Evolutionary conservation across 2,329 filamentous ascomycete species (phyloP).

Genomic region (Colletotrichum siamense): DNA sequence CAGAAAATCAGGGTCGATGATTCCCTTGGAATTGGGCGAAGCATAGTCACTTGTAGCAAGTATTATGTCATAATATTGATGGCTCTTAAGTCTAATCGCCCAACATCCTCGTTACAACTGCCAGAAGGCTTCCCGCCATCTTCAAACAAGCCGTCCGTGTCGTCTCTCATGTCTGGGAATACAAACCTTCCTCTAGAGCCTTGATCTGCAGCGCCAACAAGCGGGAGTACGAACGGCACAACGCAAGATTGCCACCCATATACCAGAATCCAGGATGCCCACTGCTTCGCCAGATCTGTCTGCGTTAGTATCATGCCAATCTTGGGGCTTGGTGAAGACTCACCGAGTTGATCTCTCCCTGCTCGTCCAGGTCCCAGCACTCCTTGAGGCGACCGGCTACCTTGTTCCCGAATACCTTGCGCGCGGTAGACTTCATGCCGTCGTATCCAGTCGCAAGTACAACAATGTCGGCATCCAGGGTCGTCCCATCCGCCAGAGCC

Average conservation of each 20-base stretch:
- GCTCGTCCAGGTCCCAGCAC: constrained; percentile 66
- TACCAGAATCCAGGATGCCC: constrained; percentile 72
- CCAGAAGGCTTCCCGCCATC: neutral
- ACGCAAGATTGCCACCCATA: constrained; percentile 67
- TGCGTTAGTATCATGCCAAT: neutral
- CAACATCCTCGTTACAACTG: neutral
- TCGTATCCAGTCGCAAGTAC: constrained; percentile 70
- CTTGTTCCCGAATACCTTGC: constrained; percentile 66
- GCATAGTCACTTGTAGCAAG: neutral
- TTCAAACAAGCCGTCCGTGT: neutral
- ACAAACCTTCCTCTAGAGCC: constrained; percentile 43
- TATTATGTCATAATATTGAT: neutral
- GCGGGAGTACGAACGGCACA: constrained; percentile 66
- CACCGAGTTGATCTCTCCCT: constrained; percentile 52
- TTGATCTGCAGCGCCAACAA: constrained; percentile 59
- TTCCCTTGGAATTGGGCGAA: neutral
- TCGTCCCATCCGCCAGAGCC: constrained; percentile 57
- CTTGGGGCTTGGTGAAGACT: neutral
- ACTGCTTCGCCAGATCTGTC: constrained; percentile 61
- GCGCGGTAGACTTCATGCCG: constrained; percentile 70
- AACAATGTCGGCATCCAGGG: constrained; percentile 66
- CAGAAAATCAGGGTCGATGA: neutral
- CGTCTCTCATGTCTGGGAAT: constrained; percentile 29
- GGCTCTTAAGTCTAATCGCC: neutral
- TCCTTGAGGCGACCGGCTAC: constrained; percentile 63